A percentile compares a stretch with the other conserved stretches of the same genome.
Evolutionary conservation across 2,329 filamentous ascomycete genomes (phyloP).

Genomic region (Aschersonia sp.): DNA sequence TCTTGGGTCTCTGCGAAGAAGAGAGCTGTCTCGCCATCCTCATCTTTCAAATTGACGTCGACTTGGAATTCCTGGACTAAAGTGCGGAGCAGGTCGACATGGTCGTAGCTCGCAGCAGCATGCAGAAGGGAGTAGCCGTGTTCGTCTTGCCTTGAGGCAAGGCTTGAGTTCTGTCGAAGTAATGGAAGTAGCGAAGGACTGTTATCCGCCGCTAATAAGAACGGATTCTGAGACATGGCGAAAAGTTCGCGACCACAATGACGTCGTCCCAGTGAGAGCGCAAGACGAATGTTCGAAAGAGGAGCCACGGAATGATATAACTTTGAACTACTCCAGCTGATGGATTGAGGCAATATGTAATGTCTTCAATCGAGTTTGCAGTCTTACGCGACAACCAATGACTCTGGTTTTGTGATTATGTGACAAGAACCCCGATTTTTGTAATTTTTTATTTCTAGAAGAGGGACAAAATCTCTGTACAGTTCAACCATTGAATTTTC

Average conservation of each 20-base stretch:
- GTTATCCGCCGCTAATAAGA: slow-evolving; percentile 71
- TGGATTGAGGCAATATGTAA: not conserved
- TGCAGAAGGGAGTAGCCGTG: slow-evolving; percentile 92
- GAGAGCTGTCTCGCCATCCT: slow-evolving; percentile 86
- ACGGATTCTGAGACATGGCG: slow-evolving; percentile 37
- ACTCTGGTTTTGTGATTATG: too few species aligned
- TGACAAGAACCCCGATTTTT: too few species aligned
- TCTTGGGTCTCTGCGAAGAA: slow-evolving; percentile 79
- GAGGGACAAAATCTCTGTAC: too few species aligned
- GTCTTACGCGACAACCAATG: too few species aligned
- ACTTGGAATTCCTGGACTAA: slow-evolving; percentile 66
- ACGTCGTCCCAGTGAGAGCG: not conserved
- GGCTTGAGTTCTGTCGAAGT: slow-evolving; percentile 56
- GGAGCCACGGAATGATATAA: not conserved
- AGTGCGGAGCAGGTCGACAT: slow-evolving; percentile 61
- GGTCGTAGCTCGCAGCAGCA: slow-evolving; percentile 84
- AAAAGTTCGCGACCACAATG: not conserved
- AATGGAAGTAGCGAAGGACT: slow-evolving; percentile 58
- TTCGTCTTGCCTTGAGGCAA: slow-evolving; percentile 70
- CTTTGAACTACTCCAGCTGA: not conserved
- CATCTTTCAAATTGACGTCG: slow-evolving; percentile 67
- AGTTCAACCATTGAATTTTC: too few species aligned
- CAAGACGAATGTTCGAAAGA: not conserved
- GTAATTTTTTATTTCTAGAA: too few species aligned
- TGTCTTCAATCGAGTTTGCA: too few species aligned